These are phyloP conservation scores for Diaporthe amygdali DNA, from an alignment of 2,329 filamentous ascomycete species.

Conservation along the genomic window DNA sequence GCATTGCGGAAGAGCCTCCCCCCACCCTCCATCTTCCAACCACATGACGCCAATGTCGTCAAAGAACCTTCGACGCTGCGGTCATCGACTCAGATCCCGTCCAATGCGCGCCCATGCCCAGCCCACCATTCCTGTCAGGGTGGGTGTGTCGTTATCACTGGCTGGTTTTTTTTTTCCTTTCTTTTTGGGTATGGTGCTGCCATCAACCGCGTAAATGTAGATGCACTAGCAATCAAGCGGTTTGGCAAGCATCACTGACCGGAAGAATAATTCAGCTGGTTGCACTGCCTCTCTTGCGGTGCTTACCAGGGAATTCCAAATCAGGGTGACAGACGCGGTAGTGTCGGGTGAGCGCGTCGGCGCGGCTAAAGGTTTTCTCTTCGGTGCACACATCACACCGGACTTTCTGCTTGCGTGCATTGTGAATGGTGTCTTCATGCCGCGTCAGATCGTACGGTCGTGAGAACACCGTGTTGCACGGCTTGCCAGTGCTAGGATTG, in stretches of 20 bases:
- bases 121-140: background rate
- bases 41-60: conserved; percentile 18
- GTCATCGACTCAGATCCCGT: conserved; percentile 12
- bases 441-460: conserved; percentile 94
- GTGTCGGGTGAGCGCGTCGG: conserved; percentile 91
- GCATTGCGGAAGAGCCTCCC: background rate
- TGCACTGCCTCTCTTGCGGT: conserved; percentile 43
- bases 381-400: conserved; percentile 91
- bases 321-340: conserved; percentile 95
- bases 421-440: conserved; percentile 98
- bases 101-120: background rate
- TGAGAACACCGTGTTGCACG: conserved; percentile 93
- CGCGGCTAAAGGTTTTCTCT: conserved; percentile 95
- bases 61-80: background rate
- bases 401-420: conserved; percentile 91
- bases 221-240: too few species aligned
- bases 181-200: background rate
- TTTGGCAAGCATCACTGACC: background rate
- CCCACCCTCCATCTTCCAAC: conserved; percentile 6
- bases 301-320: conserved; percentile 77
- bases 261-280: conserved; percentile 9
- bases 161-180: background rate
- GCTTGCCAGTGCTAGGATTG: conserved; percentile 93
- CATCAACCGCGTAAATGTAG: background rate
- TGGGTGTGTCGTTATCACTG: background rate